Evolutionary conservation across 331 rosid species (phyloP).

Genomic region (Phaseolus coccineus): DNA sequence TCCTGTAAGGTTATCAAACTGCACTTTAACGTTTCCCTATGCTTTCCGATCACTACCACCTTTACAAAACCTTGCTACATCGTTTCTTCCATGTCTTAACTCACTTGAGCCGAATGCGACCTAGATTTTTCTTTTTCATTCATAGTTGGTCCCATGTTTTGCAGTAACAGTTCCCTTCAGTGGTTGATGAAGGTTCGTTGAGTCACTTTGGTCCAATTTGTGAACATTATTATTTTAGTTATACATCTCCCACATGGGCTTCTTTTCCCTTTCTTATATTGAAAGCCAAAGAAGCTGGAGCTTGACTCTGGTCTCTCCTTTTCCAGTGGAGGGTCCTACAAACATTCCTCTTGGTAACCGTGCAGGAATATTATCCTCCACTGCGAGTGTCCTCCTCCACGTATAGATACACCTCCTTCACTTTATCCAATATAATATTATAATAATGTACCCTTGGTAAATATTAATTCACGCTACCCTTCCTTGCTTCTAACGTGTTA

Average conservation of each 20-base stretch:
- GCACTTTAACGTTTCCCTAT: not conserved
- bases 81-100: not conserved
- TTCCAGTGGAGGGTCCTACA: constrained; percentile 64
- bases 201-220: constrained; percentile 38
- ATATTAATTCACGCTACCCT: not conserved
- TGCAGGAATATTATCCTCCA: constrained; percentile 61
- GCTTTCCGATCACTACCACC: not conserved
- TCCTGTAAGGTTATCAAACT: not conserved
- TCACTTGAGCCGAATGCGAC: not conserved
- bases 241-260: constrained; percentile 37
- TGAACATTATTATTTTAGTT: constrained; percentile 45
- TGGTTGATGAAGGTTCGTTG: constrained; percentile 24
- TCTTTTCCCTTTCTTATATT: constrained; percentile 45
- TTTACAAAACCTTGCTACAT: not conserved
- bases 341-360: constrained; percentile 73
- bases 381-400: constrained; percentile 48
- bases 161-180: constrained; percentile 33
- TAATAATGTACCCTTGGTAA: constrained; percentile 13
- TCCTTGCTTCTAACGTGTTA: constrained; percentile 39
- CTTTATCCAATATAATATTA: constrained; percentile 7
- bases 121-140: not conserved
- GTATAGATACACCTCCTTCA: constrained; percentile 20
- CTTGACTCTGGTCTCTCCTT: constrained; percentile 48
- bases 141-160: constrained; percentile 42
- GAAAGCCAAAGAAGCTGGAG: constrained; percentile 55